A percentile compares a stretch with the other conserved stretches of the same genome.
These are phyloP conservation scores for Elongisporangium anandrum DNA, from an alignment of 352 stramenopile species.

Conservation along the genomic window DNA sequence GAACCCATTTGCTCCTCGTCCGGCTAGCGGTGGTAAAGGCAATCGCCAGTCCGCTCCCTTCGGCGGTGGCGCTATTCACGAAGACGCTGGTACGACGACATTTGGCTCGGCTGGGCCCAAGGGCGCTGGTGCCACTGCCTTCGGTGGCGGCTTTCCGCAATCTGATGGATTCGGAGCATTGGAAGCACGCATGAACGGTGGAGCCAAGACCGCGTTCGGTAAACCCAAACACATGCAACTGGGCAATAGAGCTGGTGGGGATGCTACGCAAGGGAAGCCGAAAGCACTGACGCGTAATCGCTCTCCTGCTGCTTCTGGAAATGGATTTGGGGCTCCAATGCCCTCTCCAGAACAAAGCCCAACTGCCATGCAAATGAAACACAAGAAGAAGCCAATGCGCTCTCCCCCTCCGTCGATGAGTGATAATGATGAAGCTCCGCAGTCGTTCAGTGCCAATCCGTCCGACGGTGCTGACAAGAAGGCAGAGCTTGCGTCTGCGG, in stretches of 20 bases:
- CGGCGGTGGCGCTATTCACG: neutral
- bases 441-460: neutral
- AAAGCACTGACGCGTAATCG: neutral
- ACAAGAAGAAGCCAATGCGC: neutral
- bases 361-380: conserved; percentile 10
- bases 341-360: conserved; percentile 6
- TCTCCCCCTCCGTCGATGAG: neutral
- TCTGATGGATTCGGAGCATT: conserved; percentile 15
- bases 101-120: conserved; percentile 8
- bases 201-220: conserved; percentile 16
- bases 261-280: neutral
- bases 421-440: neutral
- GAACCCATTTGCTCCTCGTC: neutral
- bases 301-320: neutral
- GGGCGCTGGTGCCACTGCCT: neutral
- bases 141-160: conserved; percentile 11
- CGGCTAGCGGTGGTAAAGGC: conserved; percentile 5
- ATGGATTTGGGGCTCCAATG: conserved; percentile 4
- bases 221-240: conserved; percentile 14
- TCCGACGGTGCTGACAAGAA: conserved; percentile 36
- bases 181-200: conserved; percentile 22
- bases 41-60: conserved; percentile 16
- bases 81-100: conserved; percentile 1
- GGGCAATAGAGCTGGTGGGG: neutral
- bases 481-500: conserved; percentile 49